These are phyloP conservation scores for Salix dunnii DNA, from an alignment of 345 rosid genomes.

Conservation along the genomic window DNA sequence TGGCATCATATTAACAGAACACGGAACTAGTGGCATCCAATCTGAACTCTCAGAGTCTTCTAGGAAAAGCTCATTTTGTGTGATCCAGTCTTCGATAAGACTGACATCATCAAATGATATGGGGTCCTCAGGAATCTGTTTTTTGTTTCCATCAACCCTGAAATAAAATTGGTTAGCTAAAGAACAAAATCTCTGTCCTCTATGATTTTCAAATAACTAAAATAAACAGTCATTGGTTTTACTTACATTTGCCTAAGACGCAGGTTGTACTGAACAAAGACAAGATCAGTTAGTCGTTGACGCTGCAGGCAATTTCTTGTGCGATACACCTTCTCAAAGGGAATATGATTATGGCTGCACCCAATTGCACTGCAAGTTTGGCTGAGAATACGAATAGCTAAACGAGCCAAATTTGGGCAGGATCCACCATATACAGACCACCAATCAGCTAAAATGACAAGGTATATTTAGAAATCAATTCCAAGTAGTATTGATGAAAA, in stretches of 20 bases:
- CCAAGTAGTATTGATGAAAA: neutral
- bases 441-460: slow-evolving; percentile 70
- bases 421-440: slow-evolving; percentile 94
- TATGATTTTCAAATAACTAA: neutral
- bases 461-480: neutral
- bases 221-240: neutral
- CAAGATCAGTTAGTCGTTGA: slow-evolving; percentile 60
- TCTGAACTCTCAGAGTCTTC: slow-evolving; percentile 55
- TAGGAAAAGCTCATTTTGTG: slow-evolving; percentile 41
- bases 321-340: slow-evolving; percentile 45
- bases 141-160: slow-evolving; percentile 36
- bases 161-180: slow-evolving; percentile 11
- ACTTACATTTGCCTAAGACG: slow-evolving; percentile 65
- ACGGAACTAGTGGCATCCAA: slow-evolving; percentile 65
- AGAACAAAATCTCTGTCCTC: slow-evolving; percentile 4
- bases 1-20: slow-evolving; percentile 34
- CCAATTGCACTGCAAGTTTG: slow-evolving; percentile 71
- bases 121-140: slow-evolving; percentile 43
- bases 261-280: slow-evolving; percentile 79
- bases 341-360: slow-evolving; percentile 33
- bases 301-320: slow-evolving; percentile 73
- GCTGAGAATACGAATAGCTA: slow-evolving; percentile 74
- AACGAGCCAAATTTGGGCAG: slow-evolving; percentile 79
- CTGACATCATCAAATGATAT: slow-evolving; percentile 42
- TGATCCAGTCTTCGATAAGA: slow-evolving; percentile 74